Evolutionary conservation across 768 basidiomycete genomes (phyloP), one percentile per base, ranked within the genome.

Genomic region (Leucocoprinus sp.): DNA sequence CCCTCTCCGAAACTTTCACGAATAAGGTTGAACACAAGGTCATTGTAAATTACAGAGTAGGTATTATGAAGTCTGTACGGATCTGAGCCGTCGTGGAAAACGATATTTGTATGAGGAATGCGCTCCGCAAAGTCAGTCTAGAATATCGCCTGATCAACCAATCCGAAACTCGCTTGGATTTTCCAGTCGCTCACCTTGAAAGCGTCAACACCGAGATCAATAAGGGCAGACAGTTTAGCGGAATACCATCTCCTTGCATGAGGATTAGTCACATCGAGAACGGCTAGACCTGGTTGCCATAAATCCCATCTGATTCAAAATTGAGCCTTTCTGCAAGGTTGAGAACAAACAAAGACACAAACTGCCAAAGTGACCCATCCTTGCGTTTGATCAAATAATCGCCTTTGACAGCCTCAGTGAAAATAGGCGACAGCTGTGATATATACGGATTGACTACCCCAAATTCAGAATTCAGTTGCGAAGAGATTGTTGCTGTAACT

Each of bases 71-170:
- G 74, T 47, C 75, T 68, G 64, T 73, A 71, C 0, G 84, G 78
- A 57, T 84, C 80, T 8, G 78, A 78, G 7, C 80, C 79, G 52
- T 84, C 77, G 56, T 80, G 68, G 67, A 73, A 86, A 14, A 65
- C 65, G 43, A 85, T 73, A 18, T 69, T 67, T 1, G 75, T 62
- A 55, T 85, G 82, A 1, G 84, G 84, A 41, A 86, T 84, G 8
- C 83, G 74, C 59, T 88, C 84, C 22, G 77, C 84, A 56, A 87
- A 87, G 55, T 87, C 83, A 5, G 82, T 87, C 78, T 82, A 35
- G 4, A 15, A 23, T 8, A 21, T 4, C 24, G 19, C 2, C 26
- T 36, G 36, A 37, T 14, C 50, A 8, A 21, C 12, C 35, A 28
- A 27, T 27, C 4, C 18, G 22, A 6, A 28, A 17, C 8, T 2